Base-by-base conservation (phyloP, 495 filamentous ascomycete species). In the Parachaetomium inaequale region DNA sequence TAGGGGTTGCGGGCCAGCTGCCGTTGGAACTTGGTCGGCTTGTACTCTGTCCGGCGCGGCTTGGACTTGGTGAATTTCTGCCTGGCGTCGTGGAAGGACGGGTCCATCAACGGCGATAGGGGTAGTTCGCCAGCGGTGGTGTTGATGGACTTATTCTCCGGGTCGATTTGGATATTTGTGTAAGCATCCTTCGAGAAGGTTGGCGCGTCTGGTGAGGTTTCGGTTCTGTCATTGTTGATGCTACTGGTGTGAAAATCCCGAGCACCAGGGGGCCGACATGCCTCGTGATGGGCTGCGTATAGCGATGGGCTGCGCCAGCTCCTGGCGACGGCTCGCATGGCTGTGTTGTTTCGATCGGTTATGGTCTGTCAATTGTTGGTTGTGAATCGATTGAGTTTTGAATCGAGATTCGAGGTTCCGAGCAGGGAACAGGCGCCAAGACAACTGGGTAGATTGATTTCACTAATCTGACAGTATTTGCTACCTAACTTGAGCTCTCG, bases 1-100 rank as follows among this genome's bases (percentile, higher is more conserved):
- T 82, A 89, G 7, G 84, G 79, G 62, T 88, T 88, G 45, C 79
- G 76, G 5, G 66, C 70, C 1, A 88, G 73, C 61, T 81, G 76
- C 62, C 75, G 67, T 66, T 83, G 82, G 65, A 85, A 82, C 40
- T 73, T 73, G 32, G 76, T 79, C 54, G 68, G 67, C 19, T 75
- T 61, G 52, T 65, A 49, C 1, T 47, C 50, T 4, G n/a, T 10
- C 4, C 15, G 4, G n/a, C 60, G 36, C 28, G 50, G 58, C 7
- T 80, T 80, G 3, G 63, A 63, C 15, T 40, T 32, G 8, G 58
- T 65, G 40, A 72, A 72, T 29, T 63, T 67, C 21, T 57, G 19
- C 32, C 59, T 73, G 0, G 76, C 75, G 12, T 77, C 70, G 63
- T 77, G 71, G 55, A 74, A 79, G 2, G 63, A 56, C 12, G 77